These are phyloP conservation scores for Paramecium octaurelia DNA, from an alignment of 73 alveolate genomes.

Conservation along the genomic window DNA sequence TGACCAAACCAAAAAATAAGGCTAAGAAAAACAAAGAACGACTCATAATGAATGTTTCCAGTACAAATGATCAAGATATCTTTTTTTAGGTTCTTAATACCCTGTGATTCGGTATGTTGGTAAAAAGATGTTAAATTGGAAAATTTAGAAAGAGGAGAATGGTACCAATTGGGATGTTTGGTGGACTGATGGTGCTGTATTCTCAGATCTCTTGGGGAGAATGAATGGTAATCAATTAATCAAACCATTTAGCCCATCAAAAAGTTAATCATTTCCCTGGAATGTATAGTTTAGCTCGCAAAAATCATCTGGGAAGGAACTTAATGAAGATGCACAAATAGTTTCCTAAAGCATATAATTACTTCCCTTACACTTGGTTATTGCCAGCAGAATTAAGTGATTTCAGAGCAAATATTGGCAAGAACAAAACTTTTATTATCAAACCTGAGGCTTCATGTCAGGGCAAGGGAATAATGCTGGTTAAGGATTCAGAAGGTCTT, in stretches of 20 bases:
- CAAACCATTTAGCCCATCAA: constrained; percentile 46
- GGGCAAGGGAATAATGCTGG: constrained; percentile 82
- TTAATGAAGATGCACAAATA: constrained; percentile 69
- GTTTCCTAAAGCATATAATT: constrained; percentile 72
- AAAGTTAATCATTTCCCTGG: constrained; percentile 87
- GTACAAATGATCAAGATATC: not conserved
- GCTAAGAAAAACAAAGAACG: not conserved
- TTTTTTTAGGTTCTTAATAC: constrained; percentile 2
- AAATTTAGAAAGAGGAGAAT: constrained; percentile 36
- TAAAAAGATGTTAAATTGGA: constrained; percentile 44
- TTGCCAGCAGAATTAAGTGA: constrained; percentile 79
- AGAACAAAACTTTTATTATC: constrained; percentile 74
- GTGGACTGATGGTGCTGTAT: constrained; percentile 68
- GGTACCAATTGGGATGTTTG: constrained; percentile 62
- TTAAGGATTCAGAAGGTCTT: constrained; percentile 68
- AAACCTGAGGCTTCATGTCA: constrained; percentile 86
- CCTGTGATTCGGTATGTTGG: constrained; percentile 53
- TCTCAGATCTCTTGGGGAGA: constrained; percentile 57
- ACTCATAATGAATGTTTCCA: not conserved
- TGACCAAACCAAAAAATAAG: not conserved
- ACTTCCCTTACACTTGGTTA: constrained; percentile 80
- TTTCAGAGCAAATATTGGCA: constrained; percentile 64
- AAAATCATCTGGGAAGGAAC: constrained; percentile 80
- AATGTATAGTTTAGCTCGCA: constrained; percentile 79
- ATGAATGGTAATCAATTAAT: constrained; percentile 57